phyloP scores from a whole-genome alignment of 1,284 basidiomycete genomes.

The Testicularia cyperi region DNA sequence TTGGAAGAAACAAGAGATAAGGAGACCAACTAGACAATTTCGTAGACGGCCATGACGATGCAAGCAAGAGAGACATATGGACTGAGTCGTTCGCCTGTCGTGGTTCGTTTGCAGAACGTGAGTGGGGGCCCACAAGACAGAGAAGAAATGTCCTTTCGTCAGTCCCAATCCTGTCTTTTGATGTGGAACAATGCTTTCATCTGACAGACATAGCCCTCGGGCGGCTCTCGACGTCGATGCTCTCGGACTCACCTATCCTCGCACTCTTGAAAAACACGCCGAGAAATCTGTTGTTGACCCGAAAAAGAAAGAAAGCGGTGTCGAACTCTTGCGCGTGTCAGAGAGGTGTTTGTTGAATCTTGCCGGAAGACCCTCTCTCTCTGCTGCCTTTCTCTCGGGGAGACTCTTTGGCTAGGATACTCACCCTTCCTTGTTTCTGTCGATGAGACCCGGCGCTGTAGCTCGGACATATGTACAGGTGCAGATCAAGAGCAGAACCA shows the following conservation, averaged over 20 bases:
- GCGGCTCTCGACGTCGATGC: not conserved
- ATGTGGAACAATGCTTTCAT: too few species aligned
- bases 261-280: conserved; percentile 58
- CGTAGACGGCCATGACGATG: conserved; percentile 56
- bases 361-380: not conserved
- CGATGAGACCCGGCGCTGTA: conserved; percentile 82
- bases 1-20: not conserved
- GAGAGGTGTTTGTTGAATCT: too few species aligned
- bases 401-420: conserved; percentile 4
- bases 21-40: conserved; percentile 21
- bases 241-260: conserved; percentile 53
- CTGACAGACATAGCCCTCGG: too few species aligned
- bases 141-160: too few species aligned
- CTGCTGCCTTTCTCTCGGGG: not conserved
- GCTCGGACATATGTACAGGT: conserved; percentile 95
- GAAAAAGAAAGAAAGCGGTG: too few species aligned
- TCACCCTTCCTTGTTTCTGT: conserved; percentile 88
- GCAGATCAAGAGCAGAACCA: conserved; percentile 89
- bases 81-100: conserved; percentile 56
- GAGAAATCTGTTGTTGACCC: conserved; percentile 44
- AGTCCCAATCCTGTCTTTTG: too few species aligned
- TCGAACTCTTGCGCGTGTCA: too few species aligned
- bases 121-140: not conserved
- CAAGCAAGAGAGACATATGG: conserved; percentile 58
- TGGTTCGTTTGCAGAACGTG: too few species aligned